Conservation (phyloP, 257 asterid species). For the Anisodus tanguticus region DNA sequence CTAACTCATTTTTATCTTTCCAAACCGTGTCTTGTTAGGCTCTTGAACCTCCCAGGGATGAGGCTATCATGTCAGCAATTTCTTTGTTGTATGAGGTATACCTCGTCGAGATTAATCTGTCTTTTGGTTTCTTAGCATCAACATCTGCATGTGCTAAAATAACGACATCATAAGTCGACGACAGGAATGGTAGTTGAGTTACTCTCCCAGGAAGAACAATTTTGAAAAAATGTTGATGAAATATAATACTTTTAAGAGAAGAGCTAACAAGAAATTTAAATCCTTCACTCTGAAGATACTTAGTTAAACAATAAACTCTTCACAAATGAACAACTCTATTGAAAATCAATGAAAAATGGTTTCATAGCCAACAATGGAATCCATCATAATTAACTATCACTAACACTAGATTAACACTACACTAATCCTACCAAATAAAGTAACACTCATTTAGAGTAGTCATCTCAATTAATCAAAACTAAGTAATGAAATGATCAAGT, state of each 20-base stretch:
- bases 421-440: no score
- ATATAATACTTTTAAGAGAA: not conserved
- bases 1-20: constrained; percentile 14
- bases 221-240: not conserved
- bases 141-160: not conserved
- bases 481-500: no score
- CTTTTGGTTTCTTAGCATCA: constrained; percentile 20
- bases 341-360: no score
- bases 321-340: no score
- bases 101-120: not conserved
- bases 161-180: not conserved
- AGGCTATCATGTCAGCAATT: constrained; percentile 79
- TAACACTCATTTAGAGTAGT: no score
- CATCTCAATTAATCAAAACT: no score
- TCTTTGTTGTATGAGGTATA: constrained; percentile 85
- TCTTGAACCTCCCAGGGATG: constrained; percentile 93
- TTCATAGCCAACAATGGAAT: no score
- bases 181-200: not conserved
- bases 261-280: not conserved
- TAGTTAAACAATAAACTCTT: no score
- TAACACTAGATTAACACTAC: no score
- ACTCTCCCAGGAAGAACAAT: not conserved
- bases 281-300: not conserved
- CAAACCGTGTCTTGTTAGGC: constrained; percentile 57
- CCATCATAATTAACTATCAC: no score